Evolutionary conservation across 352 stramenopile genomes (phyloP).

Genomic region (Aphanomyces invadans): DNA sequence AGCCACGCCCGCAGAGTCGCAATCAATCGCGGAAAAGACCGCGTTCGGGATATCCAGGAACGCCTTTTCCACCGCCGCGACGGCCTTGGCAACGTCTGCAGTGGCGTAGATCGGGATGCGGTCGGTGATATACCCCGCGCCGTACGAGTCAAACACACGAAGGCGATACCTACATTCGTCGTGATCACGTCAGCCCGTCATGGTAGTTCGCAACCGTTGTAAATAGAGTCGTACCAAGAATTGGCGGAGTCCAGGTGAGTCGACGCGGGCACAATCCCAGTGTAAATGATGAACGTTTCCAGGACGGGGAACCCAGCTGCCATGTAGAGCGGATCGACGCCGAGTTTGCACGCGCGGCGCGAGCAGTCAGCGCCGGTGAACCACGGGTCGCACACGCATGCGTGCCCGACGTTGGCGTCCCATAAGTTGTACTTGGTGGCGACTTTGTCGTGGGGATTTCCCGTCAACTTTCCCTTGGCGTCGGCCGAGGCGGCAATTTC

Average conservation of each 20-base stretch:
- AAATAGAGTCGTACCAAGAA: constrained; percentile 20
- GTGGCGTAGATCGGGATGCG: constrained; percentile 37
- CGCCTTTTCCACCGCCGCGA: constrained; percentile 26
- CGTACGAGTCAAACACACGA: constrained; percentile 58
- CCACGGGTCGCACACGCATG: constrained; percentile 23
- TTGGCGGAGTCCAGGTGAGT: constrained; percentile 8
- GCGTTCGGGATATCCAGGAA: constrained; percentile 46
- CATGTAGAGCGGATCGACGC: constrained; percentile 58
- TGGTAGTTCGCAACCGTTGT: background rate
- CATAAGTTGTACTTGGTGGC: constrained; percentile 22
- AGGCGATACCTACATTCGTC: constrained; percentile 32
- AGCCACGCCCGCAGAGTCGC: constrained; percentile 26
- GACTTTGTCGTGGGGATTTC: constrained; percentile 24
- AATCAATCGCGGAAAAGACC: constrained; percentile 38
- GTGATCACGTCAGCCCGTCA: background rate
- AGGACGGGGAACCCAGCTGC: constrained; percentile 32
- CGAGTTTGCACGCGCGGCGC: constrained; percentile 54
- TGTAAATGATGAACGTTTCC: constrained; percentile 50
- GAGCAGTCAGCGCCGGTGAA: constrained; percentile 39
- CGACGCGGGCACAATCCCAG: constrained; percentile 10
- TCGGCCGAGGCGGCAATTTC: constrained; percentile 45
- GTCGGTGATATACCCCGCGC: constrained; percentile 55
- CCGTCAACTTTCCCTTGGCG: constrained; percentile 36
- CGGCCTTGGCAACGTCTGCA: background rate
- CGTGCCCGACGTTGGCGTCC: constrained; percentile 10